Conservation (phyloP, 495 filamentous ascomycete genomes). For the Staphylotrichum tortipilum region DNA sequence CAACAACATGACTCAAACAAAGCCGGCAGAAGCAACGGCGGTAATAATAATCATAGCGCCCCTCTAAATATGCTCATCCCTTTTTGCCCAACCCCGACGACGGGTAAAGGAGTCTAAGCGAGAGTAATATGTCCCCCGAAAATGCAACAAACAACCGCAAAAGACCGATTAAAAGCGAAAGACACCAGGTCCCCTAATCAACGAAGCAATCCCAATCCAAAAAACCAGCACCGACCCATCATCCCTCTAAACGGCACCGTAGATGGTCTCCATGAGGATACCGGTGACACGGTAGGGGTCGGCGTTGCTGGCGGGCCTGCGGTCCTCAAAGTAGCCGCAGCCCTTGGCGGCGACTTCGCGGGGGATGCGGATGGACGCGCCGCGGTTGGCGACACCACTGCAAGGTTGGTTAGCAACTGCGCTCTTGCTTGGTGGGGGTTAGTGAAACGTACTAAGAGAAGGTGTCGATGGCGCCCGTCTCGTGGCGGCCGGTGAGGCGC, state of each 20-base stretch:
- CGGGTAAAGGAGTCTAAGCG: not conserved
- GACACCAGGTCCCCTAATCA: too few species aligned
- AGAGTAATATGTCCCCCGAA: not conserved
- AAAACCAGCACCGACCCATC: too few species aligned
- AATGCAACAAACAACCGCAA: too few species aligned
- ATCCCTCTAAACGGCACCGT: not conserved
- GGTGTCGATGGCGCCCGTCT: conserved; percentile 85
- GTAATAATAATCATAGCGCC: too few species aligned
- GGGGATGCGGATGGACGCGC: conserved; percentile 82
- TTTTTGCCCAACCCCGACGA: not conserved
- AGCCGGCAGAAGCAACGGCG: not conserved
- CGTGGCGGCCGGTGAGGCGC: conserved; percentile 90
- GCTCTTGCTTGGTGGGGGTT: not conserved
- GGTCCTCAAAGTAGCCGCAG: conserved; percentile 97
- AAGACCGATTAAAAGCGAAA: too few species aligned
- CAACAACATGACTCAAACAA: too few species aligned
- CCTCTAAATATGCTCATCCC: conserved; percentile 5
- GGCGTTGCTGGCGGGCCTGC: conserved; percentile 88
- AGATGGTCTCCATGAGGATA: conserved; percentile 28
- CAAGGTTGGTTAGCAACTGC: not conserved
- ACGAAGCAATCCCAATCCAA: conserved; percentile 2
- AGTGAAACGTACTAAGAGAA: conserved; percentile 56
- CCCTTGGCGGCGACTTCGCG: conserved; percentile 83
- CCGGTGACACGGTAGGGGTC: conserved; percentile 67
- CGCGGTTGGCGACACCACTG: conserved; percentile 88